These are phyloP conservation scores for Trichaptum fuscoviolaceum DNA, from an alignment of 768 basidiomycete species.

Conservation along the genomic window DNA sequence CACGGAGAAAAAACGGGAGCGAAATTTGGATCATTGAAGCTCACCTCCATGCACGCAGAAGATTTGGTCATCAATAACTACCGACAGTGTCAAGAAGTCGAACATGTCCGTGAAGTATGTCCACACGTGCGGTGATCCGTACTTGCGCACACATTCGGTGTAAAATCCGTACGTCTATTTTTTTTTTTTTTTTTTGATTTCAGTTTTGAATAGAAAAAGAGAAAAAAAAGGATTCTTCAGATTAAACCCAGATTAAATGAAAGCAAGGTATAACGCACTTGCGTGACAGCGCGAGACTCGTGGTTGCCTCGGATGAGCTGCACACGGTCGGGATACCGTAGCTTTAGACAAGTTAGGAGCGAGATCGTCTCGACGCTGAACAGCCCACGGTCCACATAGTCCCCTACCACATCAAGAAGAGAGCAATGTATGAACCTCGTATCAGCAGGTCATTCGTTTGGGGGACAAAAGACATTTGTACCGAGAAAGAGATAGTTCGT, in stretches of 20 bases:
- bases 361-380: constrained; percentile 99
- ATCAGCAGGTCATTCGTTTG: constrained; percentile 6
- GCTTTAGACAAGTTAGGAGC: constrained; percentile 91
- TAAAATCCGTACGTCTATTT: constrained; percentile 96
- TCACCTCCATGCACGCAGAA: constrained; percentile 98
- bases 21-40: constrained; percentile 15
- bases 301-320: constrained; percentile 98
- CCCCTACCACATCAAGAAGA: constrained; percentile 48
- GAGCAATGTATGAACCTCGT: not conserved
- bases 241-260: too few relatives aligned
- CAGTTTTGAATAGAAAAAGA: too few relatives aligned
- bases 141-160: constrained; percentile 96
- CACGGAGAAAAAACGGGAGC: not conserved
- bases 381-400: constrained; percentile 96
- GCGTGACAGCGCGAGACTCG: constrained; percentile 95
- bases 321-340: constrained; percentile 93
- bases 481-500: constrained; percentile 99
- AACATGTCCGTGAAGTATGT: constrained; percentile 99
- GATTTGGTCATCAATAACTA: constrained; percentile 98
- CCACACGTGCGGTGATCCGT: constrained; percentile 95
- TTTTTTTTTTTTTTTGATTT: not conserved
- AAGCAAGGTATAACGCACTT: constrained; percentile 60
- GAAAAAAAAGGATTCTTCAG: too few relatives aligned
- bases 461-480: constrained; percentile 39
- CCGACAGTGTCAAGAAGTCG: constrained; percentile 94